A percentile compares a stretch with the other conserved stretches of the same genome.
Conservation (phyloP, 108 stramenopile species). For the Conticribra guillardii region DNA sequence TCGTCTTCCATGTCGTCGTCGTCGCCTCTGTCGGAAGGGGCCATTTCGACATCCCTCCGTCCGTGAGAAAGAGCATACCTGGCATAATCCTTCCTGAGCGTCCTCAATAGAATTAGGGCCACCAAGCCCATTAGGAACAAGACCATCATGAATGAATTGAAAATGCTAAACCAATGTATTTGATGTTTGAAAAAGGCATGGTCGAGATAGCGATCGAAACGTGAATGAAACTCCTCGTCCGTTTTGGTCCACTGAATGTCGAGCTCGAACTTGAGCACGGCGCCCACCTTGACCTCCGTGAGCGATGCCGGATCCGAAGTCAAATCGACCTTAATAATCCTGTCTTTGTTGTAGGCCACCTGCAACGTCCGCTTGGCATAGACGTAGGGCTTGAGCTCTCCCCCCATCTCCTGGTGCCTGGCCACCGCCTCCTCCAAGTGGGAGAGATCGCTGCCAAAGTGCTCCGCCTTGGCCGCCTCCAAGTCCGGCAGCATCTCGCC, state of each 20-base stretch:
- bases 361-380: conserved; percentile 88
- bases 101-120: conserved; percentile 92
- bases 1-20: conserved; percentile 52
- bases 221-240: conserved; percentile 78
- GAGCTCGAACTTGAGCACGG: conserved; percentile 71
- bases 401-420: conserved; percentile 49
- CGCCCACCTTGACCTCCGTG: conserved; percentile 73
- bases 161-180: conserved; percentile 99
- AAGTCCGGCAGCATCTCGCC: conserved; percentile 85
- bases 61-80: conserved; percentile 82
- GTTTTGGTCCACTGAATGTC: conserved; percentile 83
- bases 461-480: conserved; percentile 48
- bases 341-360: conserved; percentile 92
- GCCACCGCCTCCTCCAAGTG: conserved; percentile 74
- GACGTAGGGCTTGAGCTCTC: conserved; percentile 68
- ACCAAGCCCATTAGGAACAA: conserved; percentile 97
- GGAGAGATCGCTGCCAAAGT: conserved; percentile 60
- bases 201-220: conserved; percentile 96
- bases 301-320: conserved; percentile 83
- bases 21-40: conserved; percentile 35
- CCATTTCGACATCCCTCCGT: conserved; percentile 62
- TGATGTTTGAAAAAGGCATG: conserved; percentile 98
- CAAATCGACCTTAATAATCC: conserved; percentile 94
- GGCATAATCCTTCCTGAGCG: conserved; percentile 95
- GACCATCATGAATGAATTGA: conserved; percentile 98